Conservation (phyloP, 1,284 basidiomycete species). For the Cystobasidium sp. region DNA sequence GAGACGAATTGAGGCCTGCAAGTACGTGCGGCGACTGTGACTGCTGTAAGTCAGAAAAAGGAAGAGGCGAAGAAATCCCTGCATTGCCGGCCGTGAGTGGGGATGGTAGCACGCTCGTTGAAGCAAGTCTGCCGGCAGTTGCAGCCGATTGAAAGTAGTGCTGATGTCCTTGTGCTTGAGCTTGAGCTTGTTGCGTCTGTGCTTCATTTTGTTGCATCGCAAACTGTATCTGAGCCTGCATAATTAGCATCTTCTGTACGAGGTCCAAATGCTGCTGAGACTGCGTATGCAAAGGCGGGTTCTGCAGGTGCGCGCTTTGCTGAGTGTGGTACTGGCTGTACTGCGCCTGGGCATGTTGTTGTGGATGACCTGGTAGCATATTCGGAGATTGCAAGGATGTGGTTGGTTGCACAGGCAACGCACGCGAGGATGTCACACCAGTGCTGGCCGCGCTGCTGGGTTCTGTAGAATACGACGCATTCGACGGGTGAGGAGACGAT, state of each 20-base stretch:
- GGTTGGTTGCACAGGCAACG: too few relatives aligned
- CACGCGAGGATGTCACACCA: too few relatives aligned
- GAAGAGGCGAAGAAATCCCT: background rate
- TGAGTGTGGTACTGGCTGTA: background rate
- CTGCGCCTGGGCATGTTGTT: background rate
- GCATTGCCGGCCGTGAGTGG: background rate
- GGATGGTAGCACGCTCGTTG: background rate
- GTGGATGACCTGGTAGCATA: too few relatives aligned
- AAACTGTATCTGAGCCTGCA: constrained; percentile 39
- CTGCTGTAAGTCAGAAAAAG: background rate
- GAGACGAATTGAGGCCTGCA: background rate
- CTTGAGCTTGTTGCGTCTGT: constrained; percentile 30
- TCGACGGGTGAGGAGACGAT: too few relatives aligned
- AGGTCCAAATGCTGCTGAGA: constrained; percentile 20
- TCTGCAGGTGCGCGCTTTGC: background rate
- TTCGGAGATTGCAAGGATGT: too few relatives aligned
- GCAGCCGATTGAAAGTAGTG: background rate
- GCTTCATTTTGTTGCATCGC: constrained; percentile 29
- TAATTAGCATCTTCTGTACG: constrained; percentile 19
- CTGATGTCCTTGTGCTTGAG: background rate
- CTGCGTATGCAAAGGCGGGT: background rate
- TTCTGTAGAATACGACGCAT: too few relatives aligned
- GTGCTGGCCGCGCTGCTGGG: too few relatives aligned
- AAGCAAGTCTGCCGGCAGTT: too few relatives aligned
- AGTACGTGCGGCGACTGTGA: background rate